Conservation (phyloP, 352 stramenopile species). For the Pythium guiyangense region DNA sequence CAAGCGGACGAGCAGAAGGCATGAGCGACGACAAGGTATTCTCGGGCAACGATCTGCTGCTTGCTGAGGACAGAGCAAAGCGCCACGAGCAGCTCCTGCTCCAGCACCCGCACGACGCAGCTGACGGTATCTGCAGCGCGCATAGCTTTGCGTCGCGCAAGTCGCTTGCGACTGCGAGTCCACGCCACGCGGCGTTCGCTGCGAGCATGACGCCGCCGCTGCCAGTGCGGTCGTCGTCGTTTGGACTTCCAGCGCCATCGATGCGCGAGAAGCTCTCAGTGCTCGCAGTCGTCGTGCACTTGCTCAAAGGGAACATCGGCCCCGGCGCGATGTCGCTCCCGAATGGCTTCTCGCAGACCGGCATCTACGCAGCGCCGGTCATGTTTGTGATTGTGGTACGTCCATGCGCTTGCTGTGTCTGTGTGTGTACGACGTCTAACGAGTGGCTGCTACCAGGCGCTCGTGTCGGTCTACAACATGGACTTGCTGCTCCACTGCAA, state of each 20-base stretch:
- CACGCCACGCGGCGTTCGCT: neutral
- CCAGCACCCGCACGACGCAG: neutral
- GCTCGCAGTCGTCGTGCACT: conserved; percentile 50
- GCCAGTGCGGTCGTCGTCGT: neutral
- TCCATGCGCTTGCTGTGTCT: conserved; percentile 3
- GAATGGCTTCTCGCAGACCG: conserved; percentile 71
- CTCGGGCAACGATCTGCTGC: conserved; percentile 1
- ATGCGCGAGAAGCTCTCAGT: conserved; percentile 46
- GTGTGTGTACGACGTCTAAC: no score
- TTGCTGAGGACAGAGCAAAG: neutral
- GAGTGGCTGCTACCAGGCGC: conserved; percentile 24
- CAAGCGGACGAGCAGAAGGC: no score
- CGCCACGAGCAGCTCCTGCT: conserved; percentile 1
- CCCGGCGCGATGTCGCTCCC: conserved; percentile 76
- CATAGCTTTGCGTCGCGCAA: neutral
- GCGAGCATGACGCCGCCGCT: neutral
- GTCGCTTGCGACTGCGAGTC: neutral
- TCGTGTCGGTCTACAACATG: conserved; percentile 84
- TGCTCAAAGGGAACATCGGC: conserved; percentile 77
- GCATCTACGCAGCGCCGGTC: conserved; percentile 49
- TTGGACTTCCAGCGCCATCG: neutral
- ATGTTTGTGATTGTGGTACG: conserved; percentile 60
- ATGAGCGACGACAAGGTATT: conserved; percentile 2
- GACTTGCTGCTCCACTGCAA: conserved; percentile 72
- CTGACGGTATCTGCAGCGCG: neutral